Evolutionary conservation across 805 yeast species (phyloP), one percentile per base, ranked within the genome.

Genomic region (Teunomyces aglyptinius): DNA sequence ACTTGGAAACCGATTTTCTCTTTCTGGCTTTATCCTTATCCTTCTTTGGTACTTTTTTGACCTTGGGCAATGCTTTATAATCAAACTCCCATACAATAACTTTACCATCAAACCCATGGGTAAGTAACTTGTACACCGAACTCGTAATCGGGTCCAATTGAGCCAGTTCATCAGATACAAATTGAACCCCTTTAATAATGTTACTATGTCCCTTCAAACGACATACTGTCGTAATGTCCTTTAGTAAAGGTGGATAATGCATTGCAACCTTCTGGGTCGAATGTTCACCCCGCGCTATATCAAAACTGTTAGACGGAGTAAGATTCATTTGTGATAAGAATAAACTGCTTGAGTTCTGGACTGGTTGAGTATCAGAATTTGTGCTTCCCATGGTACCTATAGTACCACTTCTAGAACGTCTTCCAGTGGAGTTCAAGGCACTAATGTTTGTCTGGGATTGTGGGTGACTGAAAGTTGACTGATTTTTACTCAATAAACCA

Each of bases 51-150:
- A 27, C 38, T 13, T 43, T 29, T 18, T 26, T 32, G 7, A 15
- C 24, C 12, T 26, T 27, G 4, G 46, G 43, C 20, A 72, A 57
- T 3, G 75, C 73, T 47, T 67, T 68, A 48, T 66, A 66, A 49
- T 72, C 75, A 55, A 72, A 70, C 45, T 72, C 77, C 77, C 77
- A 72, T 12, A 70, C 48, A n/a, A 70, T 59, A 5, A 70, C 58
- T 44, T 67, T 65, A 1, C 73, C 75, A 49, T 72, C 77, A 45
- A 52, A 55, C 1, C 76, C 77, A 52, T 70, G 63, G 41, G 72
- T 65, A 2, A 70, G 53, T 34, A 71, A 49, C 45, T 65, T 65
- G 51, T 71, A 71, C 3, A 59, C 51, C 48, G 55, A 59, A 6
- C 40, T 22, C 18, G 22, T 34, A 3, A 13, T 15, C 4, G 27